These are phyloP conservation scores for Aegle marmelos DNA, from an alignment of 345 rosid species.

Conservation along the genomic window DNA sequence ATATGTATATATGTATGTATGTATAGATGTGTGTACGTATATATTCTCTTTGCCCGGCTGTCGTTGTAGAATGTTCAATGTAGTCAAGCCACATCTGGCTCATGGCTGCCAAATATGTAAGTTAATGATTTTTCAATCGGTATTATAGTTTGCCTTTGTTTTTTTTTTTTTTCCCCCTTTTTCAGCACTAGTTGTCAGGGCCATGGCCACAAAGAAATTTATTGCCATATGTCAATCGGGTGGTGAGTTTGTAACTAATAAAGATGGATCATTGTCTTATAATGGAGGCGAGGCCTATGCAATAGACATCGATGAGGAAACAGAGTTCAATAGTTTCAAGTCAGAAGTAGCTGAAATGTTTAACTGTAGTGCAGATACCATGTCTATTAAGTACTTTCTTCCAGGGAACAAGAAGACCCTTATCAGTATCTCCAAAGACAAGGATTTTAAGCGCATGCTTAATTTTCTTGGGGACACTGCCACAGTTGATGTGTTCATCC, in stretches of 20 bases:
- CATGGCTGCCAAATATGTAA: not conserved
- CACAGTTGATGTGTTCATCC: constrained; percentile 62
- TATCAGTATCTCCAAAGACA: constrained; percentile 84
- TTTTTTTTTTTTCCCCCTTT: not conserved
- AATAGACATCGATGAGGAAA: constrained; percentile 60
- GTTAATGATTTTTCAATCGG: not conserved
- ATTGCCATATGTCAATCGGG: constrained; percentile 96
- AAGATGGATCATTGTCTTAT: constrained; percentile 67
- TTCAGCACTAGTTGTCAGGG: constrained; percentile 19
- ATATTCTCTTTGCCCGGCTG: not conserved
- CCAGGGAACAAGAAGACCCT: constrained; percentile 89
- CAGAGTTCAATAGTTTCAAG: constrained; percentile 61
- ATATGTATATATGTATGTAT: not conserved
- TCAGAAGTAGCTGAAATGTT: constrained; percentile 81
- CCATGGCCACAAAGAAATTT: constrained; percentile 72
- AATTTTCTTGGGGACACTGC: constrained; percentile 64
- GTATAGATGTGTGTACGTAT: too few species aligned
- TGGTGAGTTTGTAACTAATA: constrained; percentile 65
- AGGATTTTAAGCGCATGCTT: constrained; percentile 83
- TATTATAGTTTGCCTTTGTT: not conserved
- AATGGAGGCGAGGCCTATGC: constrained; percentile 89
- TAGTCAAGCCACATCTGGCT: not conserved
- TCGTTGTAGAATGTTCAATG: not conserved
- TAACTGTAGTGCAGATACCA: constrained; percentile 43
- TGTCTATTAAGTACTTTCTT: constrained; percentile 78